Conservation (phyloP, 495 filamentous ascomycete genomes). For the Pyronema domesticum region DNA sequence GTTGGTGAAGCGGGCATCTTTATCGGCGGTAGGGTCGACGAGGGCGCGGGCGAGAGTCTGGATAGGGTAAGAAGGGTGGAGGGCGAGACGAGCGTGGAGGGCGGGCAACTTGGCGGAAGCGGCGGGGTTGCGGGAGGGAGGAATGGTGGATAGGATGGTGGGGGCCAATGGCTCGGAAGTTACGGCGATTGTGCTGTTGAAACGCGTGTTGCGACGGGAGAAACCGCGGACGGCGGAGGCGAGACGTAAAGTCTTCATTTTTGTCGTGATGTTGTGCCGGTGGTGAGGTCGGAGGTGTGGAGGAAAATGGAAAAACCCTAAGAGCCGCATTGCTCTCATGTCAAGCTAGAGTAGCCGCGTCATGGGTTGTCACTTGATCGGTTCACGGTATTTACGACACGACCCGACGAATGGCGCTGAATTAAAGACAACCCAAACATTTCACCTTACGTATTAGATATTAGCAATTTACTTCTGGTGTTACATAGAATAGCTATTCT, state of each 20-base stretch:
- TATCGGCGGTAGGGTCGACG: conserved; percentile 67
- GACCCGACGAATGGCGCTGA: too few relatives aligned
- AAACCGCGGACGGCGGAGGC: too few relatives aligned
- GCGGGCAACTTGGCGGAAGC: conserved; percentile 80
- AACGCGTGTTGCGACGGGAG: too few relatives aligned
- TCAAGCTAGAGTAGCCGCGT: too few relatives aligned
- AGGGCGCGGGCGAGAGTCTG: conserved; percentile 73
- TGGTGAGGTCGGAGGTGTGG: too few relatives aligned
- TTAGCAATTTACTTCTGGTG: neutral
- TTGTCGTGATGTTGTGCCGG: too few relatives aligned
- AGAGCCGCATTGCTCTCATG: too few relatives aligned
- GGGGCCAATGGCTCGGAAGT: neutral
- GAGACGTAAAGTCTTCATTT: too few relatives aligned
- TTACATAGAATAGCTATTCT: neutral
- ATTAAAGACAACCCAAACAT: too few relatives aligned
- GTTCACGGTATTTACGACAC: too few relatives aligned
- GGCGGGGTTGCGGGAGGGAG: conserved; percentile 46
- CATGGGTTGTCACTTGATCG: too few relatives aligned
- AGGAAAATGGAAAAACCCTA: too few relatives aligned
- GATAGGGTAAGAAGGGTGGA: conserved; percentile 64
- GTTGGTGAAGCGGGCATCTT: conserved; percentile 60
- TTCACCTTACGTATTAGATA: neutral
- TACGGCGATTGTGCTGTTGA: neutral
- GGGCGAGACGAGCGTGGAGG: conserved; percentile 74
- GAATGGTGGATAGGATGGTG: conserved; percentile 30